These are phyloP conservation scores for Aspergillus steynii DNA, from an alignment of 495 filamentous ascomycete genomes.

Conservation along the genomic window DNA sequence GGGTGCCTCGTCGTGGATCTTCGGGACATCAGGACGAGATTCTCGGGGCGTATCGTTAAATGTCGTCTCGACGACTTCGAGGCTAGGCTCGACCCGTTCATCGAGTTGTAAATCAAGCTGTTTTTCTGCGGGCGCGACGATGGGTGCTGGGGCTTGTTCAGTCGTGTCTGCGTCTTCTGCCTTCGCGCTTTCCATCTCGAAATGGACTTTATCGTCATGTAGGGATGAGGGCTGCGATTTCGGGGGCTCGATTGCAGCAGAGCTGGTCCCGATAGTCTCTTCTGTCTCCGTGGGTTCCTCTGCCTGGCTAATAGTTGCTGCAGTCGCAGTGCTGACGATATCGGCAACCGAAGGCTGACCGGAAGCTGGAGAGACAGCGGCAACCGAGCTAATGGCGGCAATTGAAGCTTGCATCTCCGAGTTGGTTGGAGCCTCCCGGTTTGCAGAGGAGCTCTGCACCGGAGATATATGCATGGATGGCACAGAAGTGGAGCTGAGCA, in stretches of 20 bases:
- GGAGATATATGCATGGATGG: constrained; percentile 9
- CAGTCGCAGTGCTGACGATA: background rate
- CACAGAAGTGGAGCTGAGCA: constrained; percentile 1
- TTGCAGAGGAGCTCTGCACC: constrained; percentile 7
- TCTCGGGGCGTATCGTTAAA: background rate
- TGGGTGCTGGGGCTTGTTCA: background rate
- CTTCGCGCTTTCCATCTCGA: background rate
- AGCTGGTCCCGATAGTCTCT: background rate
- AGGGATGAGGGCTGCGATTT: background rate
- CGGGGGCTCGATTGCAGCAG: background rate
- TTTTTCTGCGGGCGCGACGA: background rate
- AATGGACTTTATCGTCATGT: background rate
- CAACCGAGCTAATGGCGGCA: background rate
- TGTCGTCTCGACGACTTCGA: background rate
- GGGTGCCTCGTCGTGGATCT: background rate
- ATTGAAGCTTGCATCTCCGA: background rate
- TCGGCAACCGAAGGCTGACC: background rate
- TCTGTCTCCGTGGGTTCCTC: background rate
- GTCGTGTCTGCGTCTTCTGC: background rate
- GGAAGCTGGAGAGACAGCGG: background rate
- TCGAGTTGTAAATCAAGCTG: background rate
- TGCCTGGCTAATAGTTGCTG: background rate
- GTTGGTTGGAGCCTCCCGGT: background rate
- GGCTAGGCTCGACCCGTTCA: background rate
- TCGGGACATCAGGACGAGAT: background rate